Evolutionary conservation across 495 filamentous ascomycete genomes (phyloP).

Genomic region (Aspergillus bridgeri): DNA sequence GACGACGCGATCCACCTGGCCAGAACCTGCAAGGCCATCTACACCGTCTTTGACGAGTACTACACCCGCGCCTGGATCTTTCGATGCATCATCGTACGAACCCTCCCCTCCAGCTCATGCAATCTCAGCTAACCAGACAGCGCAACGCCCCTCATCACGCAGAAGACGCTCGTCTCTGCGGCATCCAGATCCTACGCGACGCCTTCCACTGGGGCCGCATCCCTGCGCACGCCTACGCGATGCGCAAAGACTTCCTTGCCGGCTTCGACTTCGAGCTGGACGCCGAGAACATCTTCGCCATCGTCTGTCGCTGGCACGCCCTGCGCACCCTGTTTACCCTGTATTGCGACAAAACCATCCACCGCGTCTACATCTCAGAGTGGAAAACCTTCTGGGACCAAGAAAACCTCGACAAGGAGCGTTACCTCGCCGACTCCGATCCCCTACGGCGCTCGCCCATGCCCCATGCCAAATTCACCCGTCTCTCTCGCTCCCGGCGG

Average conservation of each 20-base stretch:
- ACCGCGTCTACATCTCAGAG: background rate
- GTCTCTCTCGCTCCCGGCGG: background rate
- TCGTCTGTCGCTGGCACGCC: background rate
- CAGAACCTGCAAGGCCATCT: background rate
- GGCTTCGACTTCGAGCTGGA: background rate
- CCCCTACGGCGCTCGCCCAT: background rate
- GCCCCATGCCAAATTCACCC: background rate
- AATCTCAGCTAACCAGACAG: background rate
- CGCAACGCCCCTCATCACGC: background rate
- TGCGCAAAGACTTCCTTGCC: background rate
- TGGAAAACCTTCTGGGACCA: background rate
- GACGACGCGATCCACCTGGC: background rate
- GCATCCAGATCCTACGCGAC: background rate
- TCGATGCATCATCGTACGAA: background rate
- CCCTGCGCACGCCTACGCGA: background rate
- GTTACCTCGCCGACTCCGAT: background rate
- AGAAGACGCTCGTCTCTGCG: background rate
- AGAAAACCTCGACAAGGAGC: background rate
- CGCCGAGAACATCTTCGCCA: background rate
- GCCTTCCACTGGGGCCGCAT: background rate
- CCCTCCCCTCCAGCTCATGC: no score
- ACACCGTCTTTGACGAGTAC: background rate
- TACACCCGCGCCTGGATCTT: background rate
- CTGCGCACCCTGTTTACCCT: background rate
- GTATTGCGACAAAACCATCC: background rate